These are phyloP conservation scores for Coemansia sp. DNA, from an alignment of 192 early-diverging fungal species.

Conservation along the genomic window DNA sequence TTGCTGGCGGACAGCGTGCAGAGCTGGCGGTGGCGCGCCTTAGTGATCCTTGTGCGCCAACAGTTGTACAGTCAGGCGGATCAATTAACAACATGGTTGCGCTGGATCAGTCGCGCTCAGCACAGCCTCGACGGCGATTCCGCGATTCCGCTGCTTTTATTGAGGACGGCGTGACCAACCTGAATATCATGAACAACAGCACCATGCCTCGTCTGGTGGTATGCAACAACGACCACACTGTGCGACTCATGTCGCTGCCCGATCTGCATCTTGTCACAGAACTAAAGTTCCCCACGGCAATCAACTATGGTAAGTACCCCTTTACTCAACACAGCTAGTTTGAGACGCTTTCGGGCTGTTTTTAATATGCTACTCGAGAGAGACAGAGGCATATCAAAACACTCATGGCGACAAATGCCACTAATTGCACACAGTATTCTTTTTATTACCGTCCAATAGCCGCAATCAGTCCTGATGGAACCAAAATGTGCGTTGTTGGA, in stretches of 20 bases:
- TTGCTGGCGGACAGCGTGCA: conserved; percentile 86
- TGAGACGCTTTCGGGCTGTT: neutral
- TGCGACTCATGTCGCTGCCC: conserved; percentile 86
- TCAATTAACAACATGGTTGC: conserved; percentile 55
- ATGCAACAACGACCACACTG: conserved; percentile 93
- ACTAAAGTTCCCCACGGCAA: conserved; percentile 82
- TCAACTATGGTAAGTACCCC: conserved; percentile 73
- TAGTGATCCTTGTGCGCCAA: conserved; percentile 34
- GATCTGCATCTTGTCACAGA: conserved; percentile 70
- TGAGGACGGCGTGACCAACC: conserved; percentile 85
- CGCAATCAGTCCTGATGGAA: conserved; percentile 89
- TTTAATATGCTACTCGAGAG: neutral
- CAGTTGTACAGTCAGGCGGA: conserved; percentile 34
- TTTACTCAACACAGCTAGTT: neutral
- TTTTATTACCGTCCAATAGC: conserved; percentile 23
- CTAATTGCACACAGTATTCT: neutral
- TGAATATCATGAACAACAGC: conserved; percentile 47
- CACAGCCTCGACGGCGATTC: conserved; percentile 30
- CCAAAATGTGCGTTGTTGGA: conserved; percentile 88
- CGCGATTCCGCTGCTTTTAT: conserved; percentile 56
- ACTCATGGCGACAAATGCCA: neutral
- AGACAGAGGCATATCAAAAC: neutral
- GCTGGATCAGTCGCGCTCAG: conserved; percentile 31
- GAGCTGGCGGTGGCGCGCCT: conserved; percentile 73
- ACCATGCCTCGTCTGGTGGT: conserved; percentile 73